Percentiles rank a stretch among this genome's conserved stretches.
Evolutionary conservation across 768 basidiomycete genomes (phyloP).

Genomic region (Hygrophorus pudorinus): DNA sequence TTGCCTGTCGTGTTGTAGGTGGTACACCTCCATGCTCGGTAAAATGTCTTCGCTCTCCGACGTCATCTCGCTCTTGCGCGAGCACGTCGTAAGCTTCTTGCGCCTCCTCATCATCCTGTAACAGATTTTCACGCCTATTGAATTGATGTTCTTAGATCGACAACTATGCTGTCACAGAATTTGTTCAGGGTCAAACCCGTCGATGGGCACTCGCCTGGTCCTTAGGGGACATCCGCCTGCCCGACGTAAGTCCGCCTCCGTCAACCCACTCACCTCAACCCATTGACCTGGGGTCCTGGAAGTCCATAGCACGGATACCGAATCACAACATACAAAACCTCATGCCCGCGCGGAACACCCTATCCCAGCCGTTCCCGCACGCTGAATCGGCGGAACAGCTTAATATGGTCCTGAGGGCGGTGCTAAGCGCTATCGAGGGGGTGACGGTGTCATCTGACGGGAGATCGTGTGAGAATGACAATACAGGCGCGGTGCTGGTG

Average conservation of each 20-base stretch:
- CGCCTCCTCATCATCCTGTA: neutral
- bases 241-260: conserved; percentile 86
- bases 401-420: conserved; percentile 13
- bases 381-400: conserved; percentile 8
- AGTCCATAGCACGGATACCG: conserved; percentile 27
- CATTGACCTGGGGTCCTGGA: neutral
- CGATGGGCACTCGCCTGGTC: conserved; percentile 96
- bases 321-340: conserved; percentile 36
- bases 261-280: neutral
- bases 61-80: conserved; percentile 47
- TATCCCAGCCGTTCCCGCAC: conserved; percentile 29
- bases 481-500: conserved; percentile 16
- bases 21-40: conserved; percentile 93
- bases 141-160: conserved; percentile 44
- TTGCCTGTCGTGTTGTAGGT: too few species aligned
- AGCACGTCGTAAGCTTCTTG: conserved; percentile 19
- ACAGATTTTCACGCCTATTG: conserved; percentile 1
- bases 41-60: conserved; percentile 65
- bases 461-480: conserved; percentile 3
- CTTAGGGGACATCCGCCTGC: conserved; percentile 47
- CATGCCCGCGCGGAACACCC: conserved; percentile 50
- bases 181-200: conserved; percentile 78
- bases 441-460: too few species aligned
- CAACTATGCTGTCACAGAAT: conserved; percentile 81
- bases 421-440: conserved; percentile 25